Evolutionary conservation across 2,329 filamentous ascomycete genomes (phyloP), one percentile per base, ranked within the genome.

Genomic region (Trichoderma oligosporum): DNA sequence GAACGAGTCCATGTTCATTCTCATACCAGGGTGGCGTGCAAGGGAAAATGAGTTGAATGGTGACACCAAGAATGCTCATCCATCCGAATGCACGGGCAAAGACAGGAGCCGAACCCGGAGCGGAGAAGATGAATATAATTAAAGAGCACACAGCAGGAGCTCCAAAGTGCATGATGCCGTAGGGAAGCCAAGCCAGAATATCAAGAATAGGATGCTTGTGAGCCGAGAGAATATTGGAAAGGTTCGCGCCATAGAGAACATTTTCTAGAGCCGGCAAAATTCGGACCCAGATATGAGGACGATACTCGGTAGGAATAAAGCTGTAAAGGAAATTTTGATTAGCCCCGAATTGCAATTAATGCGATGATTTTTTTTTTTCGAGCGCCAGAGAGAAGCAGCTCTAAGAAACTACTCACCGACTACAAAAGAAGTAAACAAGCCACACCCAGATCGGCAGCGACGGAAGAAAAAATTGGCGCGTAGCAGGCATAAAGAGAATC

Each of bases 11-110:
- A 71, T 96, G 91, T 67, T 89, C 81, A 72, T 94, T 95, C 79
- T 97, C 93, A 69, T 97, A 97, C 93, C 93, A 97, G 1, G 93
- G 93, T 24, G 93, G 90, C 22, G 92, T 94, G 78, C 93, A 97
- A 1, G 93, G 93, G 74, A 97, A 95, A 61, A 91, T 73, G 54
- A 97, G 80, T 75, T 97, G 92, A 63, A 96, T 92, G 29, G 86
- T 83, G 57, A 97, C 93, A 53, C 91, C 93, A 11, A 86, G 78
- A 62, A 96, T 83, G 74, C 91, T 94, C 84, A 97, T 88, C 80
- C 93, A 97, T 59, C 93, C 93, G 66, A 97, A 96, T 49, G 87
- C 85, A 65, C 87, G 86, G 14, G 90, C 91, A 69, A 92, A 97
- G 16, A 91, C 85, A 8, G 91, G 90, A 1, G 89, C 82, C 0